Evolutionary conservation across 2,329 filamentous ascomycete genomes (phyloP), one percentile per base, ranked within the genome.

Genomic region (Neofusicoccum ribis): DNA sequence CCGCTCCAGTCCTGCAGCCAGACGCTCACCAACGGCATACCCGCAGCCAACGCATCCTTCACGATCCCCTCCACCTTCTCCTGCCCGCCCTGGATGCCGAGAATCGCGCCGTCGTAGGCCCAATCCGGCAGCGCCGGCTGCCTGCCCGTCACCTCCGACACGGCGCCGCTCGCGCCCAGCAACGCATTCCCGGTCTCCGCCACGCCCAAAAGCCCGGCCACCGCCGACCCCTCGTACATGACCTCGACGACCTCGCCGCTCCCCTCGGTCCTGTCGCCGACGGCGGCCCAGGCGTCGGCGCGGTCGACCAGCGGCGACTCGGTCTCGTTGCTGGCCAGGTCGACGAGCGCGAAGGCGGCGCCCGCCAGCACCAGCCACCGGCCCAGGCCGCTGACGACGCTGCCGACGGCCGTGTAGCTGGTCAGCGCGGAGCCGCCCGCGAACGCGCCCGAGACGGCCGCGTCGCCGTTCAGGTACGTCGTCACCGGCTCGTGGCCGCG

Each of bases 1-100:
- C 76, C 76, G 39, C 69, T 73, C 76, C 75, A 77, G 64, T 78
- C 76, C 63, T 78, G 75, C 15, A 78, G 68, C 75, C 75, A 77
- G 4, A 78, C 75, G 20, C 68, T 73, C 8, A 74, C 75, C 52
- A 78, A 72, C 4, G 76, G 76, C 49, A 72, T 74, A 8, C 68
- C 68, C 15, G 71, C 64, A 11, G 71, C 63, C 1, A 75, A 64
- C 11, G 75, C 75, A 51, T 73, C 68, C 36, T 73, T 51, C n/a
- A 78, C 72, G 49, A 78, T 76, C 0, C 66, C 50, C 37, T 76
- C 72, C 31, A 77, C 75, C 68, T 78, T 78, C 15, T 68, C 67
- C 64, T 78, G 73, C 1, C 76, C 75, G 39, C 76, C 76, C 66
- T 78, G 75, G 46, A 78, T 76, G n/a, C 74, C 76, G 4, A 77